Evolutionary conservation across 1,284 basidiomycete species (phyloP), one percentile per base, ranked within the genome.

Genomic region (Melampsora occidentalis): DNA sequence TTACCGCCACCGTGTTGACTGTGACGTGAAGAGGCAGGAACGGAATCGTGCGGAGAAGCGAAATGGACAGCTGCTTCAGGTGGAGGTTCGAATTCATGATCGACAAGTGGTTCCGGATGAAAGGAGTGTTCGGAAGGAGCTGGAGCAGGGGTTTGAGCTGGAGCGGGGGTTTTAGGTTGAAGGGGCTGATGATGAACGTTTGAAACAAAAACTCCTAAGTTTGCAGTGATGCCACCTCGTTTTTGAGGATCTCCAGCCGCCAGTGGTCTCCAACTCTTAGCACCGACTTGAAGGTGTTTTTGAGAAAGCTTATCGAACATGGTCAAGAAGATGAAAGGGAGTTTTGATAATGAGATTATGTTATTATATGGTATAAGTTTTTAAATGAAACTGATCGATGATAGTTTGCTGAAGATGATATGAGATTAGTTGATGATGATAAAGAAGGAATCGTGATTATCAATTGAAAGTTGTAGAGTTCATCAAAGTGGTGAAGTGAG

Each of bases 241-340:
- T 49, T 42, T 49, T 28, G 25, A 39, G 39, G 71, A 46, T 75
- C 49, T n/a, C 66, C 71, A 22, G 62, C 14, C 20, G 31, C 28
- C 1, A 64, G 65, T 59, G 71, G 71, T 67, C 71, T 67, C 71
- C 71, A 75, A 42, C 63, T 75, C n/a, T 53, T 59, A 25, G 71
- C 71, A 12, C 71, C 64, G 1, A 75, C 71, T 18, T 68, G 51
- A 1, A 75, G 65, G 48, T 75, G 71, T 67, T 75, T 75, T 35
- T 75, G 65, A 7, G 71, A 75, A 14, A 75, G 49, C 25, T 75
- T 75, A 49, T 66, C 64, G 51, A 72, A 64, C 25, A 72, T 42
- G 31, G 31, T 42, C 57, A 25, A 10, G 57, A 16, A 61, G 31
- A 61, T 61, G 57, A 61, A 61, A 61, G 57, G 31, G 57, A 61